Percentiles rank a stretch among this genome's conserved stretches.
phyloP scores from a whole-genome alignment of 2,329 filamentous ascomycete genomes.

The Apiospora aurea region DNA sequence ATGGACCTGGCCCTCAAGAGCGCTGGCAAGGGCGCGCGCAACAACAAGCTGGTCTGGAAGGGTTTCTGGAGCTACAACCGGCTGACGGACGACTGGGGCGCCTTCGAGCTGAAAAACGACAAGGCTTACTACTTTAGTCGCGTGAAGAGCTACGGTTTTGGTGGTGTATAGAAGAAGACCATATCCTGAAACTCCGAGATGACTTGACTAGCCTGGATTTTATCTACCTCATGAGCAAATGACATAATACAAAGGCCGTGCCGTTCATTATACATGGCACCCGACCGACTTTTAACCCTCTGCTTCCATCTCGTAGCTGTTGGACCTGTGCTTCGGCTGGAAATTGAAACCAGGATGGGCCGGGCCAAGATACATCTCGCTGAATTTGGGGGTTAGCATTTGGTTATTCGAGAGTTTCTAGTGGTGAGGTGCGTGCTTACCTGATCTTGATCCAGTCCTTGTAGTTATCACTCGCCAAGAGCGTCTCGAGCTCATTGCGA shows the following conservation, averaged over 20 bases:
- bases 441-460: slow-evolving; percentile 99
- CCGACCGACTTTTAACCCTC: slow-evolving; percentile 59
- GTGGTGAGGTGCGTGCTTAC: slow-evolving; percentile 58
- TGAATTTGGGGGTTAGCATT: slow-evolving; percentile 44
- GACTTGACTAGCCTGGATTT: not conserved
- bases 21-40: slow-evolving; percentile 69
- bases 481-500: slow-evolving; percentile 90
- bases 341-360: slow-evolving; percentile 92
- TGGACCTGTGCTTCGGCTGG: slow-evolving; percentile 97
- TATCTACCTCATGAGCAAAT: slow-evolving; percentile 14
- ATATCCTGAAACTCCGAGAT: not conserved
- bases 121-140: slow-evolving; percentile 73
- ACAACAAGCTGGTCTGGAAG: slow-evolving; percentile 89
- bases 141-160: slow-evolving; percentile 65
- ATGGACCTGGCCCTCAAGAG: slow-evolving; percentile 78
- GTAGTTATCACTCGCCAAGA: slow-evolving; percentile 89
- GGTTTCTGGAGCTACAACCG: slow-evolving; percentile 92
- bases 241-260: slow-evolving; percentile 1
- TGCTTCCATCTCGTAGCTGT: slow-evolving; percentile 83
- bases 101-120: slow-evolving; percentile 72
- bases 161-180: slow-evolving; percentile 45
- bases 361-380: slow-evolving; percentile 97
- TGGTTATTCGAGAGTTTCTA: no score
- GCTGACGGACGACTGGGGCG: slow-evolving; percentile 88
- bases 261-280: slow-evolving; percentile 7